A percentile compares a stretch with the other conserved stretches of the same genome.
These are phyloP conservation scores for Aspergillus cristatus DNA, from an alignment of 495 filamentous ascomycete species.

Conservation along the genomic window DNA sequence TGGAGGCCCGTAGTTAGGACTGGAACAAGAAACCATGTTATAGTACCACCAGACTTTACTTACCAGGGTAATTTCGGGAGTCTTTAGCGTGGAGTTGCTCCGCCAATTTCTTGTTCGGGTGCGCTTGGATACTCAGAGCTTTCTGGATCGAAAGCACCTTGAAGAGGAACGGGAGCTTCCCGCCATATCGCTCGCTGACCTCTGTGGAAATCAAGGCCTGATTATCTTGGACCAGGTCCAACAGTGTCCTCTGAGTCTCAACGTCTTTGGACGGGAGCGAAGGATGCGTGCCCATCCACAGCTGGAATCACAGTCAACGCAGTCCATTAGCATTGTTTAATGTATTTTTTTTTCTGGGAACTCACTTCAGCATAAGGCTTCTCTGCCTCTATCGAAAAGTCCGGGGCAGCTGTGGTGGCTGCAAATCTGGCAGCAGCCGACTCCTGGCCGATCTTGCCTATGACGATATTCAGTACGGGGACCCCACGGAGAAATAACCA, in stretches of 20 bases:
- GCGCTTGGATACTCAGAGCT: constrained; percentile 92
- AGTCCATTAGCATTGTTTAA: too few relatives aligned
- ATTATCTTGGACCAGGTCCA: constrained; percentile 87
- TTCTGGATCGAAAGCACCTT: constrained; percentile 93
- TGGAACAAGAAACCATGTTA: neutral
- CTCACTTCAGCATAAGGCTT: constrained; percentile 76
- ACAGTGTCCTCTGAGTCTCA: constrained; percentile 71
- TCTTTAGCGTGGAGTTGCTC: constrained; percentile 79
- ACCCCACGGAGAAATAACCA: constrained; percentile 5
- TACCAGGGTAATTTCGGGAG: constrained; percentile 84
- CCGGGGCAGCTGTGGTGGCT: constrained; percentile 58
- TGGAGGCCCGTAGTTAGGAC: too few relatives aligned
- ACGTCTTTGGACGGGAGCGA: constrained; percentile 89
- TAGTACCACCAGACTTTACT: too few relatives aligned
- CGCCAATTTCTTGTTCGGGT: constrained; percentile 95
- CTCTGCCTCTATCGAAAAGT: constrained; percentile 68
- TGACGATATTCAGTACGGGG: constrained; percentile 22
- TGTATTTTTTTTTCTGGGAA: too few relatives aligned
- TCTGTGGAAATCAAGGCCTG: constrained; percentile 64
- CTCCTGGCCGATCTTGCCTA: constrained; percentile 63
- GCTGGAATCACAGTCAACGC: constrained; percentile 47
- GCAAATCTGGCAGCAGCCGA: constrained; percentile 71
- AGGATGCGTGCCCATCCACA: constrained; percentile 99
- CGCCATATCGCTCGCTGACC: constrained; percentile 60
- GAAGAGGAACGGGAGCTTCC: constrained; percentile 90